Conservation (phyloP, 345 rosid species). For the Raphanus raphanistrum region DNA sequence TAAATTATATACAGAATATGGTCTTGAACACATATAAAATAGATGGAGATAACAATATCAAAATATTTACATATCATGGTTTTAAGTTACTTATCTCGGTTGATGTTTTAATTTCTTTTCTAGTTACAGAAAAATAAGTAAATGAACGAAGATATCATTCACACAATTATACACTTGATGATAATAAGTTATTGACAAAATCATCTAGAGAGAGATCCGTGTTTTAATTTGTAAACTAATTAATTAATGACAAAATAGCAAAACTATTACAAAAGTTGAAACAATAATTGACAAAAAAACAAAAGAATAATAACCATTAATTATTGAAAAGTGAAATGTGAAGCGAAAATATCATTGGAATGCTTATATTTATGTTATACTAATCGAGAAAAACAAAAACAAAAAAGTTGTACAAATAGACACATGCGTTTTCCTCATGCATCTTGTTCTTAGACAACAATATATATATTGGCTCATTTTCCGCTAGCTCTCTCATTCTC, state of each 20-base stretch:
- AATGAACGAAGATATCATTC: neutral
- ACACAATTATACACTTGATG: neutral
- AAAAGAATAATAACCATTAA: constrained; percentile 16
- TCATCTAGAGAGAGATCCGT: constrained; percentile 6
- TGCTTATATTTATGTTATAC: neutral
- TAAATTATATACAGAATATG: neutral
- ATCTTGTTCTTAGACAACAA: constrained; percentile 33
- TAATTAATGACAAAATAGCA: neutral
- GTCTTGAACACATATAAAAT: neutral
- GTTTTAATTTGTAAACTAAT: neutral
- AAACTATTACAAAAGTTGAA: neutral
- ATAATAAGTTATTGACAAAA: neutral
- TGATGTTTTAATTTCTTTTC: neutral
- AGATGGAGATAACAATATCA: neutral
- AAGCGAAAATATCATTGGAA: neutral
- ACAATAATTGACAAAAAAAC: constrained; percentile 9
- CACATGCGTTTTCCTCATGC: constrained; percentile 45
- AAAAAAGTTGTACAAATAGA: constrained; percentile 20
- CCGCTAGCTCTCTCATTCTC: constrained; percentile 30
- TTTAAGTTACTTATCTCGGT: neutral
- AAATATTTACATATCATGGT: neutral
- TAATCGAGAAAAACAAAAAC: constrained; percentile 11
- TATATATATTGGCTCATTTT: constrained; percentile 27
- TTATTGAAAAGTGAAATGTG: constrained; percentile 11
- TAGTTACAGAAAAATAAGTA: neutral